phyloP scores from a whole-genome alignment of 257 asterid species.

The Linaria vulgaris region DNA sequence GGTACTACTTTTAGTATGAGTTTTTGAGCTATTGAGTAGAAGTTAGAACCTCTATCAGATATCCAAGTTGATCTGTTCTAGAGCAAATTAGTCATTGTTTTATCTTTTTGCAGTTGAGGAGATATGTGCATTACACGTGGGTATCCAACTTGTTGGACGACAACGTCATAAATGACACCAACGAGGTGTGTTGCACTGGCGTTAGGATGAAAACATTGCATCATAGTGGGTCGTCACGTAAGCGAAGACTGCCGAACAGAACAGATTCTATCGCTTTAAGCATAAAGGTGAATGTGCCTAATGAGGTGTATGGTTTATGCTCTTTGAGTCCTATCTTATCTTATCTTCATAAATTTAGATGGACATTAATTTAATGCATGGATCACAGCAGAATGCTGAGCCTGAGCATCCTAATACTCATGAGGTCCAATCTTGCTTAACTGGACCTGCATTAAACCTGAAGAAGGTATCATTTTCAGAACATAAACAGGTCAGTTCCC shows the following conservation, averaged over 20 bases:
- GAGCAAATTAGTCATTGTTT: conserved; percentile 27
- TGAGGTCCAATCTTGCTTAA: conserved; percentile 34
- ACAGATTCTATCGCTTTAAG: conserved; percentile 46
- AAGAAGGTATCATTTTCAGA: conserved; percentile 31
- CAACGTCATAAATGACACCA: conserved; percentile 33
- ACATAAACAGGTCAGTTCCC: conserved; percentile 49
- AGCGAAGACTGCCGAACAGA: conserved; percentile 35
- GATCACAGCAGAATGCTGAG: conserved; percentile 47
- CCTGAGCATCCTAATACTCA: conserved; percentile 37
- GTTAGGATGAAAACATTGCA: conserved; percentile 43
- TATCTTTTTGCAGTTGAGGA: conserved; percentile 60
- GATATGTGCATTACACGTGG: conserved; percentile 82
- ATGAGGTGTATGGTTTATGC: conserved; percentile 46
- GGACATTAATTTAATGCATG: conserved; percentile 30
- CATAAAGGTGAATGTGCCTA: conserved; percentile 42
- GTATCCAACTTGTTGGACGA: conserved; percentile 61
- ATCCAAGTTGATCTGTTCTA: conserved; percentile 16
- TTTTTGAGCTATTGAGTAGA: conserved; percentile 8
- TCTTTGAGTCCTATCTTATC: conserved; percentile 2
- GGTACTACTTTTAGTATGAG: conserved; percentile 7
- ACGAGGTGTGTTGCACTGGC: conserved; percentile 51
- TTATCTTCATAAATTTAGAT: conserved; percentile 13
- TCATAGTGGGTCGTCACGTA: conserved; percentile 43
- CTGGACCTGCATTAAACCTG: conserved; percentile 31
- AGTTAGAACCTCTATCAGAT: background rate